Percentiles rank a stretch among this genome's conserved stretches.
phyloP scores from a whole-genome alignment of 345 rosid species.

The Eucalyptus tenuipes region DNA sequence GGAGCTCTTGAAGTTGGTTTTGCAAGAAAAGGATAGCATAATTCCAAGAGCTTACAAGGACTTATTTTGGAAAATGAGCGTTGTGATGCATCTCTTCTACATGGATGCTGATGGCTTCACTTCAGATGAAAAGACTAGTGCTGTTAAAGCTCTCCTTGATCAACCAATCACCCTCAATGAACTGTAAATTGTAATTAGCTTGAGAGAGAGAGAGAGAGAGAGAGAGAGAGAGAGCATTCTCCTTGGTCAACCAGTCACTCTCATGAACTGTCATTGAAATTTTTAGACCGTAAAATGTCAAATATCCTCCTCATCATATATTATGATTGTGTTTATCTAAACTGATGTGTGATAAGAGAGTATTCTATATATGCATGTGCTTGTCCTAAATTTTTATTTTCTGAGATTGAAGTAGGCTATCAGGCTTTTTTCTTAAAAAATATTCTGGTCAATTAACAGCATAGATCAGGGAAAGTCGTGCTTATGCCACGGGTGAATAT shows the following conservation, averaged over 20 bases:
- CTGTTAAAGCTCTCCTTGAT: slow-evolving; percentile 30
- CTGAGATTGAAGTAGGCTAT: background rate
- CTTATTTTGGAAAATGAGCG: slow-evolving; percentile 64
- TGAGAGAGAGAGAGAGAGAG: background rate
- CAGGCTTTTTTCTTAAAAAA: background rate
- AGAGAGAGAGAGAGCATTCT: background rate
- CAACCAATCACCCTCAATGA: slow-evolving; percentile 17
- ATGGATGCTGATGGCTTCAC: slow-evolving; percentile 66
- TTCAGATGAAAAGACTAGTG: slow-evolving; percentile 26
- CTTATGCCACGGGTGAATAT: too few relatives aligned
- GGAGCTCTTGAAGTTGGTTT: slow-evolving; percentile 36
- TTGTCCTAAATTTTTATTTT: too few relatives aligned
- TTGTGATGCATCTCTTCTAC: slow-evolving; percentile 56
- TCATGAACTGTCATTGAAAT: background rate
- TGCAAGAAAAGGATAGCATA: slow-evolving; percentile 34
- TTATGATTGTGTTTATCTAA: too few relatives aligned
- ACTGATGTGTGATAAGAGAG: background rate
- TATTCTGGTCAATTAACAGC: background rate
- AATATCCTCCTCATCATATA: background rate
- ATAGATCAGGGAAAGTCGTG: background rate
- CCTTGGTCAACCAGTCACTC: background rate
- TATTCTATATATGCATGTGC: background rate
- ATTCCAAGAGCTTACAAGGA: slow-evolving; percentile 70
- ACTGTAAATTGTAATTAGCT: background rate
- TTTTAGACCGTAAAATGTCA: background rate